Conservation (phyloP, 805 yeast genomes). For the Myxozyma neglecta region DNA sequence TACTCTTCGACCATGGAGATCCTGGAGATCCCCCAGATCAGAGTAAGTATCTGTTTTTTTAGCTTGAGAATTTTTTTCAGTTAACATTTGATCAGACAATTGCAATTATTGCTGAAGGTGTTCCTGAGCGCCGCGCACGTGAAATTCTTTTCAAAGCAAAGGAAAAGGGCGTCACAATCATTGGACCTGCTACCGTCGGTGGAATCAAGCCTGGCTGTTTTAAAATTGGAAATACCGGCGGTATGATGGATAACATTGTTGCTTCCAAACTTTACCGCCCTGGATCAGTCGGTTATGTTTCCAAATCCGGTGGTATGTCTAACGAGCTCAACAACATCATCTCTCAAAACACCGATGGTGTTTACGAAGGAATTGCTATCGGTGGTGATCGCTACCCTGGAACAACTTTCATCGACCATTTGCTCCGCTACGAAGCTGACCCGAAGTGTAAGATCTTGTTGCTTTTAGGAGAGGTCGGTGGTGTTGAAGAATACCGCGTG, state of each 20-base stretch:
- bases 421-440: conserved; percentile 62
- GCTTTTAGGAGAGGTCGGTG: conserved; percentile 69
- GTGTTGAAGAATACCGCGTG: conserved; percentile 72
- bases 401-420: conserved; percentile 68
- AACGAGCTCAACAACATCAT: conserved; percentile 51
- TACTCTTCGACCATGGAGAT: conserved; percentile 51
- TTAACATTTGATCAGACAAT: conserved; percentile 39
- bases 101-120: conserved; percentile 52
- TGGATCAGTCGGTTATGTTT: conserved; percentile 50
- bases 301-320: conserved; percentile 53
- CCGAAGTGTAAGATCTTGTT: conserved; percentile 66
- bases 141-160: conserved; percentile 47
- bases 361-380: conserved; percentile 62
- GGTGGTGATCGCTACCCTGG: conserved; percentile 77
- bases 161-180: conserved; percentile 49
- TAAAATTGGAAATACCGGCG: conserved; percentile 52
- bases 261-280: conserved; percentile 52
- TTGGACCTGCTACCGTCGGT: conserved; percentile 52
- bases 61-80: neutral
- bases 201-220: conserved; percentile 53
- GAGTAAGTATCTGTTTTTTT: conserved; percentile 14
- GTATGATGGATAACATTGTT: conserved; percentile 53
- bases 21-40: conserved; percentile 48
- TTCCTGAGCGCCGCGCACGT: conserved; percentile 52
- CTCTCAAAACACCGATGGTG: conserved; percentile 48